Evolutionary conservation across 2,329 filamentous ascomycete genomes (phyloP), one percentile per base, ranked within the genome.

Genomic region (Trichoderma atroviride): DNA sequence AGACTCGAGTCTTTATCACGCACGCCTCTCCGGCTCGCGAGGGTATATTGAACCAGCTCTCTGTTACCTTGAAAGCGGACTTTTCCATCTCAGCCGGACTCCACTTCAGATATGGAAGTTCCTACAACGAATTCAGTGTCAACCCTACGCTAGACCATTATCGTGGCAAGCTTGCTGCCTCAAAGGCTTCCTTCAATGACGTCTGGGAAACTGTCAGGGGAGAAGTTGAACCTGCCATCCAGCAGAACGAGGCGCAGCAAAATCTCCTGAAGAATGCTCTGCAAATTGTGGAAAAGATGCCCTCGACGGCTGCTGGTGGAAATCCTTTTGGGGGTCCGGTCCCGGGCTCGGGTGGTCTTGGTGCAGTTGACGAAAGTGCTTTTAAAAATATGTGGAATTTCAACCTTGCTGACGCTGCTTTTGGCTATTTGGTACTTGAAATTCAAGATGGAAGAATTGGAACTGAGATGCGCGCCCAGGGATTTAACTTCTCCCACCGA

Each of bases 361-460:
- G 96, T 37, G 92, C 97, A 77, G 94, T 99, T 22, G 96, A 99
- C 72, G 96, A 99, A 84, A 97, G 94, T 76, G 96, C 96, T 1
- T 99, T 99, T 87, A 99, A 99, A 85, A 99, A 99, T 80, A 98
- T 98, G 96, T 99, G 96, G 96, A 99, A 99, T 81, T 99, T 99
- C 83, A 98, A 98, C 80, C 82, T 99, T 73, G 96, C 96, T 35
- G 96, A 99, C 83, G 96, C 96, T 68, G 95, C 96, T 24, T 99
- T 98, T 79, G 96, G 96, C 71, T 99, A 94, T 86, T 86, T 99
- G 63, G 94, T 98, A 19, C 83, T 99, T 69, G 96, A 99, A 79
- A 91, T 99, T 70, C 96, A 99, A 78, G 92, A 94, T 77, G 96
- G 96, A 63, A 90, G 96, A 55, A 98, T 99, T 74, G 96, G 94